These are phyloP conservation scores for Polyplosphaeria fusca DNA, from an alignment of 495 filamentous ascomycete species.

Conservation along the genomic window DNA sequence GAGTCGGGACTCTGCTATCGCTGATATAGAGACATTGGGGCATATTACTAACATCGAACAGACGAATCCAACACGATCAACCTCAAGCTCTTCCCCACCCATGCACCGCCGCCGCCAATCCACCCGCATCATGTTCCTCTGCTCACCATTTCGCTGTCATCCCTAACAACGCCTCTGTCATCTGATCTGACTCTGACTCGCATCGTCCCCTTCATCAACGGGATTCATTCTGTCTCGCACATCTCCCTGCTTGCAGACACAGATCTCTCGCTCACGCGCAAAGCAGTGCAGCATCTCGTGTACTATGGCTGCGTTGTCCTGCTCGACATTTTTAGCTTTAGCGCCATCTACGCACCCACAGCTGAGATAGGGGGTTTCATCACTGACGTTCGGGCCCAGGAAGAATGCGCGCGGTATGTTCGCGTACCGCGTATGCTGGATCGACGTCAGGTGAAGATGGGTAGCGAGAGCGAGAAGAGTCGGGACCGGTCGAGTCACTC, in stretches of 20 bases:
- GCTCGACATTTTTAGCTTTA: constrained; percentile 90
- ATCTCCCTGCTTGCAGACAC: constrained; percentile 82
- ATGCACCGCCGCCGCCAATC: constrained; percentile 71
- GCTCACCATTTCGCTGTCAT: constrained; percentile 72
- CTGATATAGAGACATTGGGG: no score
- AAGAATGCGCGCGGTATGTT: constrained; percentile 84
- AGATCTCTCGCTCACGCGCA: constrained; percentile 75
- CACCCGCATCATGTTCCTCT: constrained; percentile 87
- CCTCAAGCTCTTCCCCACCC: constrained; percentile 88
- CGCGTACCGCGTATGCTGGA: constrained; percentile 39
- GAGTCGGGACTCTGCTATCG: constrained; percentile 36
- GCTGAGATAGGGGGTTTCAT: constrained; percentile 71
- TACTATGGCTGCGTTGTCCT: constrained; percentile 86
- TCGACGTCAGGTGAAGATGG: constrained; percentile 25
- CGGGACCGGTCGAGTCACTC: neutral
- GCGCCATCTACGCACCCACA: constrained; percentile 83
- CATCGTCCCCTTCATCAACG: constrained; percentile 81
- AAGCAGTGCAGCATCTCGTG: constrained; percentile 79
- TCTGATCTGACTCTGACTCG: constrained; percentile 72
- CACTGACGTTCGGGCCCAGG: constrained; percentile 64
- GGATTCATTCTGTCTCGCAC: constrained; percentile 78
- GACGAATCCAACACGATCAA: constrained; percentile 94
- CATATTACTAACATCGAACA: constrained; percentile 36
- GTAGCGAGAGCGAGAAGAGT: constrained; percentile 7
- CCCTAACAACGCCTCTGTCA: constrained; percentile 58